Percentiles rank a stretch among this genome's conserved stretches.
phyloP scores from a whole-genome alignment of 257 asterid genomes.

The Haberlea rhodopensis region DNA sequence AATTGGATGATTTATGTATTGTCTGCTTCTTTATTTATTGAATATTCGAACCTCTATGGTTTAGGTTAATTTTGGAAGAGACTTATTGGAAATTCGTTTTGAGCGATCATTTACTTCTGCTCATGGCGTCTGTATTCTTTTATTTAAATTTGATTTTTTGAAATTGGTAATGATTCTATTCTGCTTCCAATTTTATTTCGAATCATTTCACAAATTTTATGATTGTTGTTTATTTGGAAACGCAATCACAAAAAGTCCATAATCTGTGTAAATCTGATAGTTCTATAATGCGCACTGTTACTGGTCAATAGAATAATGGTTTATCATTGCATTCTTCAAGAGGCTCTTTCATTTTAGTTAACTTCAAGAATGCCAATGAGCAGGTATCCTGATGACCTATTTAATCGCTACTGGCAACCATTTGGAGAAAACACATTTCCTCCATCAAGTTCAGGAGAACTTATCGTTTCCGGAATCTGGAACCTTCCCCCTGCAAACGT shows the following conservation, averaged over 20 bases:
- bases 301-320: not conserved
- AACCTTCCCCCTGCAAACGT: conserved; percentile 74
- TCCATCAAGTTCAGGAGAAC: conserved; percentile 34
- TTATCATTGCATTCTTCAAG: conserved; percentile 2
- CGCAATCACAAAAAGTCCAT: not conserved
- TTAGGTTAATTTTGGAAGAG: conserved; percentile 3
- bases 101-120: not conserved
- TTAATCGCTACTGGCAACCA: conserved; percentile 83
- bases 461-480: conserved; percentile 82
- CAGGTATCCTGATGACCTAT: conserved; percentile 89
- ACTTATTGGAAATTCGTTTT: not conserved
- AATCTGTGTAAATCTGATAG: not conserved
- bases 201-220: too few species aligned
- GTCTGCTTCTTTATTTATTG: not conserved
- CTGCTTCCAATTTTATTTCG: too few species aligned
- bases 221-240: not conserved
- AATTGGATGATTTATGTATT: not conserved
- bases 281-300: conserved; percentile 8
- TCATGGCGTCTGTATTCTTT: not conserved
- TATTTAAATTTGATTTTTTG: not conserved
- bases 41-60: not conserved
- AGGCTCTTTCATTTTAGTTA: conserved; percentile 1
- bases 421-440: conserved; percentile 50
- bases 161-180: too few species aligned
- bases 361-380: conserved; percentile 20